Evolutionary conservation across 345 rosid genomes (phyloP).

Genomic region (Dipteronia sinensis): DNA sequence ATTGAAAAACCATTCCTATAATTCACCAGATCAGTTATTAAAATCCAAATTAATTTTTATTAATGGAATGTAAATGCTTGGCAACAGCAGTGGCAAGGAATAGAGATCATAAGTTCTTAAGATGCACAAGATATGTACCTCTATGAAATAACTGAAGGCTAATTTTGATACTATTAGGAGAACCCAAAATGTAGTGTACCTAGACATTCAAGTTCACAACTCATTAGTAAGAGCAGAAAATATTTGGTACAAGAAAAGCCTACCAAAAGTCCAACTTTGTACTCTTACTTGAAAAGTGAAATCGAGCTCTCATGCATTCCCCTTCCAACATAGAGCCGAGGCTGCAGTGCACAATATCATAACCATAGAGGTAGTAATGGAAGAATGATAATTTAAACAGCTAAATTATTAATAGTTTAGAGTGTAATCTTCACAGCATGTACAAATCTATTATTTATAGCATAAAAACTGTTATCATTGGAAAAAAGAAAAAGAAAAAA

Average conservation of each 20-base stretch:
- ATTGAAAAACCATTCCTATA: neutral
- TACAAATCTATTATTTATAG: neutral
- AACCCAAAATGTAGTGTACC: slow-evolving; percentile 69
- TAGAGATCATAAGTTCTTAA: neutral
- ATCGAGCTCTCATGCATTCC: slow-evolving; percentile 61
- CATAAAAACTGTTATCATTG: neutral
- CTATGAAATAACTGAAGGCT: slow-evolving; percentile 57
- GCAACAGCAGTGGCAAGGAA: neutral
- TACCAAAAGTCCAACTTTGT: neutral
- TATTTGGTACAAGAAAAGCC: neutral
- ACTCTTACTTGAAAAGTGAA: slow-evolving; percentile 54
- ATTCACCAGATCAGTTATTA: neutral
- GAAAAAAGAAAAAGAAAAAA: neutral
- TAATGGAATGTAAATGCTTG: neutral
- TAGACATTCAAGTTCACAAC: slow-evolving; percentile 21
- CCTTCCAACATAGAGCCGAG: slow-evolving; percentile 59
- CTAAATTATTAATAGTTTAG: neutral
- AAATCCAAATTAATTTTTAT: too few species aligned
- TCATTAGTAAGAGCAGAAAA: neutral
- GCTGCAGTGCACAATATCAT: slow-evolving; percentile 33
- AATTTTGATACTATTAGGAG: slow-evolving; percentile 52
- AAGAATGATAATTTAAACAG: neutral
- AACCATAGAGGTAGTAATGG: neutral
- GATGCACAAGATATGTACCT: slow-evolving; percentile 39
- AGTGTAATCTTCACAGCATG: slow-evolving; percentile 2